Evolutionary conservation across 1,284 basidiomycete species (phyloP).

Genomic region (Rhizopogon parksii): DNA sequence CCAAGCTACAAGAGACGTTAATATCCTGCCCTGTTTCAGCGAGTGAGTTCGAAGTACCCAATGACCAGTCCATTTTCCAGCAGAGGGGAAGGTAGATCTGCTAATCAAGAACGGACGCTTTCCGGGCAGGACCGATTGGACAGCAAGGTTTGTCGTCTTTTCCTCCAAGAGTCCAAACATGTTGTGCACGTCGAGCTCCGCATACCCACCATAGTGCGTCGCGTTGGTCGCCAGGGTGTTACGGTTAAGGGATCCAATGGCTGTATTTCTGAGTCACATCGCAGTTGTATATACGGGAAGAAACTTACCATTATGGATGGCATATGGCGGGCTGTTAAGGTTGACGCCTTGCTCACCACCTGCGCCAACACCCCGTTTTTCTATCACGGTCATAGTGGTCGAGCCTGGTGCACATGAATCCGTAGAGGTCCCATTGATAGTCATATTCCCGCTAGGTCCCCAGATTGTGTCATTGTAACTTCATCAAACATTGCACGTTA

Average conservation of each 20-base stretch:
- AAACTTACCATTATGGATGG: conserved; percentile 60
- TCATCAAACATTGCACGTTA: background rate
- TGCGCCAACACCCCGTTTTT: conserved; percentile 29
- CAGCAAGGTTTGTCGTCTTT: conserved; percentile 30
- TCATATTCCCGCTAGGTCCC: conserved; percentile 69
- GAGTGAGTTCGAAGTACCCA: conserved; percentile 31
- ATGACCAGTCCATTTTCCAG: conserved; percentile 61
- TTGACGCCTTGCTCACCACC: conserved; percentile 41
- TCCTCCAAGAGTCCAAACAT: conserved; percentile 38
- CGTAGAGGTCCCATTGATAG: conserved; percentile 59
- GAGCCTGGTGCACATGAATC: conserved; percentile 28
- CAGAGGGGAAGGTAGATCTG: conserved; percentile 47
- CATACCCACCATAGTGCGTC: conserved; percentile 32
- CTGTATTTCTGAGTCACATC: conserved; percentile 11
- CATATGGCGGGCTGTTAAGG: conserved; percentile 56
- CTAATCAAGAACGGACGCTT: conserved; percentile 39
- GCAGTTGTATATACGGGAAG: background rate
- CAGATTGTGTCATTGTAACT: conserved; percentile 59
- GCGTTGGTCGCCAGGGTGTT: conserved; percentile 33
- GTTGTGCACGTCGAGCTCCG: conserved; percentile 36
- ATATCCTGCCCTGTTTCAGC: background rate
- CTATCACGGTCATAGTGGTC: background rate
- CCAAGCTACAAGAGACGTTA: conserved; percentile 40
- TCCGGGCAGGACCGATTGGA: conserved; percentile 27
- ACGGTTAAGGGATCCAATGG: conserved; percentile 19